phyloP scores from a whole-genome alignment of 345 rosid species.

The Dipteronia dyeriana region DNA sequence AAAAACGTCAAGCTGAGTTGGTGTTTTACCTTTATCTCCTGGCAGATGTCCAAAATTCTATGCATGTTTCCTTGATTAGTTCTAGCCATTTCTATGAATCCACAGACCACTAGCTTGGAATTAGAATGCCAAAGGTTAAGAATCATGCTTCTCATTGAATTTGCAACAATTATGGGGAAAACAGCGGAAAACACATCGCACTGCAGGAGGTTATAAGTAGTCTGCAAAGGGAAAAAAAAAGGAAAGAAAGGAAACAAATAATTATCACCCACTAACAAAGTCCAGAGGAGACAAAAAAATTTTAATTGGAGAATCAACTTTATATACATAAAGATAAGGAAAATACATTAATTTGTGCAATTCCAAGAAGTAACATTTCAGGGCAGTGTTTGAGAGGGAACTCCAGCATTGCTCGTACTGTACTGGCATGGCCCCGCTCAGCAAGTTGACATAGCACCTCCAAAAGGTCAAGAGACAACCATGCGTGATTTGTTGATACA shows the following conservation, averaged over 20 bases:
- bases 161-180: conserved; percentile 30
- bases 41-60: conserved; percentile 34
- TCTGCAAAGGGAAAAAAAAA: conserved; percentile 27
- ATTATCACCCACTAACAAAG: not conserved
- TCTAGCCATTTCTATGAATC: conserved; percentile 26
- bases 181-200: conserved; percentile 26
- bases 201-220: conserved; percentile 42
- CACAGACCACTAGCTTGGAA: conserved; percentile 31
- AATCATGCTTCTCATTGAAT: conserved; percentile 24
- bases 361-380: conserved; percentile 38
- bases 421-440: conserved; percentile 38
- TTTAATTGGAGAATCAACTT: not conserved
- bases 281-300: not conserved
- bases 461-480: conserved; percentile 42
- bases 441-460: conserved; percentile 42
- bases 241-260: not conserved
- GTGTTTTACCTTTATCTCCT: conserved; percentile 35
- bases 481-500: conserved; percentile 40
- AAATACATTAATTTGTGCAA: conserved; percentile 32
- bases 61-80: not conserved
- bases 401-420: conserved; percentile 37
- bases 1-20: not conserved
- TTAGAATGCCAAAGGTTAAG: conserved; percentile 38
- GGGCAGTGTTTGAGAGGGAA: conserved; percentile 40
- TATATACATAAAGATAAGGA: not conserved